A percentile compares a stretch with the other conserved stretches of the same genome.
Conservation (phyloP, 306 rosid species). For the Cyclanthera cordifolia region DNA sequence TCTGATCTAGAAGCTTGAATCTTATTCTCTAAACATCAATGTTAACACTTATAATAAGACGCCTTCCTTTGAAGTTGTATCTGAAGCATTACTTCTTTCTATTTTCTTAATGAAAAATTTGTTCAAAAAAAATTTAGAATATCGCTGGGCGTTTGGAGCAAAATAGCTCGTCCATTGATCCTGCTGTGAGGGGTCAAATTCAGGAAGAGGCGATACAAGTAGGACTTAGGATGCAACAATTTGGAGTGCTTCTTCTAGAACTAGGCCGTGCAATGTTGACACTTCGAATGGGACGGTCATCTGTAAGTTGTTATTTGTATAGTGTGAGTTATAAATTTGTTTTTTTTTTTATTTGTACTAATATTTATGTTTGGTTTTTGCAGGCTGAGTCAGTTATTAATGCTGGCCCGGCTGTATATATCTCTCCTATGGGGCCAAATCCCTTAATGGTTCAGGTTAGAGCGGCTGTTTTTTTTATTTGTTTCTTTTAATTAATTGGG, state of each 20-base stretch:
- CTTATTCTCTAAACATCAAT: constrained; percentile 33
- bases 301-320: constrained; percentile 46
- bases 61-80: no score
- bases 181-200: constrained; percentile 48
- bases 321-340: not conserved
- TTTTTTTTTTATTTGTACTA: constrained; percentile 7
- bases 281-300: constrained; percentile 71
- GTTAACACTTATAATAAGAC: no score
- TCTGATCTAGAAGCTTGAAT: not conserved
- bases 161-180: constrained; percentile 55
- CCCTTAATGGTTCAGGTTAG: constrained; percentile 98
- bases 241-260: constrained; percentile 88
- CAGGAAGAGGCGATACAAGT: constrained; percentile 64
- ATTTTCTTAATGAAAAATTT: no score
- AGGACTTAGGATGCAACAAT: constrained; percentile 78
- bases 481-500: no score
- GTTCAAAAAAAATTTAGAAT: no score
- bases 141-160: constrained; percentile 81
- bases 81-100: no score
- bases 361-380: constrained; percentile 10
- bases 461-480: constrained; percentile 4
- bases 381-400: constrained; percentile 78
- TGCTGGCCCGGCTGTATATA: constrained; percentile 93
- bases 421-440: constrained; percentile 91
- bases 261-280: constrained; percentile 95